A percentile compares a stretch with the other conserved stretches of the same genome.
These are phyloP conservation scores for Claviceps spartinae DNA, from an alignment of 2,329 filamentous ascomycete species.

Conservation along the genomic window DNA sequence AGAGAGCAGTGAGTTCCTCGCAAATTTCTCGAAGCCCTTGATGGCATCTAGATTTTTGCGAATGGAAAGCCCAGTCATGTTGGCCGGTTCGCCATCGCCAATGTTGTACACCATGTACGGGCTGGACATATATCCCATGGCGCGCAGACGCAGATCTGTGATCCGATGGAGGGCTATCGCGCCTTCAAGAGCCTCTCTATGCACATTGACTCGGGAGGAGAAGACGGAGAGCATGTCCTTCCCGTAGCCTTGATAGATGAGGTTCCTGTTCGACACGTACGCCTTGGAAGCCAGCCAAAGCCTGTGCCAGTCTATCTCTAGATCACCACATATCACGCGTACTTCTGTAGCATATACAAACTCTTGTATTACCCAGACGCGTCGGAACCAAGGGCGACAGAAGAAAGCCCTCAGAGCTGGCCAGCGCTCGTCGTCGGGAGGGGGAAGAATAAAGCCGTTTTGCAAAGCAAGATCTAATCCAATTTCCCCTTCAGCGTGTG, in stretches of 20 bases:
- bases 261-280: constrained; percentile 4
- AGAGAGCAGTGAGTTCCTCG: not conserved
- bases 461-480: constrained; percentile 3
- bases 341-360: constrained; percentile 7
- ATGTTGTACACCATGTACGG: constrained; percentile 5
- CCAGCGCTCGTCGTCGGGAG: constrained; percentile 4
- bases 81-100: not conserved
- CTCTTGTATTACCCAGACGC: constrained; percentile 10
- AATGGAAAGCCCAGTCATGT: constrained; percentile 2
- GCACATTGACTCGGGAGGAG: not conserved
- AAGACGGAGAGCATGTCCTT: not conserved
- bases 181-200: constrained; percentile 5
- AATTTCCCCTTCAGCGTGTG: constrained; percentile 4
- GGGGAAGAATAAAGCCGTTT: constrained; percentile 4
- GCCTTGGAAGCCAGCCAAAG: constrained; percentile 8
- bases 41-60: constrained; percentile 3
- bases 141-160: constrained; percentile 5
- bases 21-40: constrained; percentile 2
- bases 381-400: constrained; percentile 7
- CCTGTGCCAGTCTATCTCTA: constrained; percentile 7
- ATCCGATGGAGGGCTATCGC: constrained; percentile 2
- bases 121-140: constrained; percentile 6
- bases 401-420: constrained; percentile 5
- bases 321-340: constrained; percentile 4
- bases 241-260: constrained; percentile 5